These are phyloP conservation scores for Candida pseudocylindracea DNA, from an alignment of 1,139 yeast species.

Conservation along the genomic window DNA sequence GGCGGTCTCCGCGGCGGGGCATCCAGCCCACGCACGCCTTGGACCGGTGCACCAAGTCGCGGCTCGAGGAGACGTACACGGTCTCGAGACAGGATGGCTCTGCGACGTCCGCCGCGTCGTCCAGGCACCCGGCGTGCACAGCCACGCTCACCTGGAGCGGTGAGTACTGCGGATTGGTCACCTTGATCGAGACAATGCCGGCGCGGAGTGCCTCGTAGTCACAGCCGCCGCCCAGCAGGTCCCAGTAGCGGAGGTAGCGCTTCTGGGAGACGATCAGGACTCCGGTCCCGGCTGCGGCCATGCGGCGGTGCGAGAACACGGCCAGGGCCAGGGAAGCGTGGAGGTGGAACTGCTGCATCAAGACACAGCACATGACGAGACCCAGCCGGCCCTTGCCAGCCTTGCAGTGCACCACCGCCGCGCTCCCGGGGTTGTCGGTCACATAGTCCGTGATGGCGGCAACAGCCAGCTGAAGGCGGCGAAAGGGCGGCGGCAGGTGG, in stretches of 20 bases:
- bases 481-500: conserved; percentile 56
- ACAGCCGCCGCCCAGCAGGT: conserved; percentile 2
- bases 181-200: no score
- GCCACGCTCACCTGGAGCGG: no score
- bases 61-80: no score
- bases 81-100: no score
- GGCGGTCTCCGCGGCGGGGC: no score
- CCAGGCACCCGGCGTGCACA: no score
- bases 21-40: no score
- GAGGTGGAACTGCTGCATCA: conserved; percentile 21
- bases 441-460: conserved; percentile 23
- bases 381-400: conserved; percentile 92
- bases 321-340: background rate
- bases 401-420: conserved; percentile 67
- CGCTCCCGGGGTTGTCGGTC: conserved; percentile 10
- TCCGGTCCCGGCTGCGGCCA: conserved; percentile 26
- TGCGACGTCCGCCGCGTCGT: no score
- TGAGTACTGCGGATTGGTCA: no score
- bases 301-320: conserved; percentile 31
- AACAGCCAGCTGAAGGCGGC: conserved; percentile 19
- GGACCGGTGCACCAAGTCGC: no score
- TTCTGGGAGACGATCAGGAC: conserved; percentile 53
- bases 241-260: conserved; percentile 43
- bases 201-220: no score
- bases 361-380: conserved; percentile 44